Evolutionary conservation across 192 early-diverging fungal genomes (phyloP), one percentile per base, ranked within the genome.

Genomic region (Kickxella alabastrina): DNA sequence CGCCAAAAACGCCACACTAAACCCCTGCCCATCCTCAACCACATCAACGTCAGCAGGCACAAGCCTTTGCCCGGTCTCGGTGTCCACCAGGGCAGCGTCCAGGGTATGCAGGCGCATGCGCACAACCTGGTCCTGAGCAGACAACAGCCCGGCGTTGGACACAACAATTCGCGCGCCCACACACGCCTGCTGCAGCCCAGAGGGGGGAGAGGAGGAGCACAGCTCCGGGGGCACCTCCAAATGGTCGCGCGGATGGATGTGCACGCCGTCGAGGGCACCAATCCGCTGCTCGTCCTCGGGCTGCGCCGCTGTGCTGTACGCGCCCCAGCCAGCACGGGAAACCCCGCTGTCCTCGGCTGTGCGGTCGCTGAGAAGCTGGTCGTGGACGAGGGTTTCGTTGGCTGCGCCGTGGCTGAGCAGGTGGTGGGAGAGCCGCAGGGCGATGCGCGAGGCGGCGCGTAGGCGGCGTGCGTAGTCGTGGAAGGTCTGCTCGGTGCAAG

Each of bases 391-490:
- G n/a, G n/a, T n/a, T n/a, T n/a, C n/a, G n/a, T n/a, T n/a, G n/a
- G n/a, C n/a, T n/a, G n/a, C n/a, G n/a, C n/a, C n/a, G n/a, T n/a
- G 40, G 6, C 24, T 25, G 6, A 65, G 36, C 12, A 56, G 57
- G 10, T 36, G 13, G 1, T 43, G 49, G 1, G 49, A 52, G 14
- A 53, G 21, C 19, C 28, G 38, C 54, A 73, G 22, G 1, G 62
- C 69, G 7, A 53, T 40, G 8, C 58, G 47, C 3, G 26, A 18
- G 1, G 69, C 69, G 4, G 32, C 12, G 5, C 42, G 37, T 43
- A 75, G 47, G 17, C 71, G 51, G 17, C 18, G 46, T 28, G 32
- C 59, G 28, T 75, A 75, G 49, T 75, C 71, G 1, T 34, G 43
- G 19, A 43, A 42, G 7, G 65, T 58, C 3, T 14, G 14, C 3